Evolutionary conservation across 352 stramenopile species (phyloP).

Genomic region (Phytophthora cactorum): DNA sequence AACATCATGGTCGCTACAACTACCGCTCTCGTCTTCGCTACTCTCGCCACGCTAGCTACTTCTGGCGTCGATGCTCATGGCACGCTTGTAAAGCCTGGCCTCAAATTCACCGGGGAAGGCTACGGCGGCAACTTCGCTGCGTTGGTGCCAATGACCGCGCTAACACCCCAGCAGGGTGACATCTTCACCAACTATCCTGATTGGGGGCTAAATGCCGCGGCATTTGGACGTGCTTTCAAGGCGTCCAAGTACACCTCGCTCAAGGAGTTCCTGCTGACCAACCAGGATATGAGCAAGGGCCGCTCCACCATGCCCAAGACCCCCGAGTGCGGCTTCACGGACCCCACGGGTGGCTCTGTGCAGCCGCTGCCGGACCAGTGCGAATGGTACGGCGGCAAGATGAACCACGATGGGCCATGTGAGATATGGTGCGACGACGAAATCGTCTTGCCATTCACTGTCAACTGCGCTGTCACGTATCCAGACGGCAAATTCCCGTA

Average conservation of each 20-base stretch:
- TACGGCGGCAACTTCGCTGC: conserved; percentile 24
- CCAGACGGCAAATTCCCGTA: conserved; percentile 38
- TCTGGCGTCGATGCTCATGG: conserved; percentile 18
- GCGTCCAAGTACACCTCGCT: conserved; percentile 22
- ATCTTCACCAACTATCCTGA: conserved; percentile 27
- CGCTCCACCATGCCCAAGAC: conserved; percentile 28
- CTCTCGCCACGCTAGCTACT: background rate
- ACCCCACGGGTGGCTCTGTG: conserved; percentile 25
- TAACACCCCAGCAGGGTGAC: conserved; percentile 16
- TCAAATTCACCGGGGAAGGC: conserved; percentile 19
- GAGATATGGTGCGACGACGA: conserved; percentile 56
- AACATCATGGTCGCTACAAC: conserved; percentile 14
- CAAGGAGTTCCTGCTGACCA: conserved; percentile 23
- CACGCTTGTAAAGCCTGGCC: conserved; percentile 12
- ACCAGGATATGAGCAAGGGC: conserved; percentile 27
- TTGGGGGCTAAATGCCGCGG: conserved; percentile 14
- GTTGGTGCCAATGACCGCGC: conserved; percentile 12
- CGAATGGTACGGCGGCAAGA: conserved; percentile 41
- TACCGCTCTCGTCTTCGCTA: conserved; percentile 1
- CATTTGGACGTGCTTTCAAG: conserved; percentile 18
- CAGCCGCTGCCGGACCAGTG: conserved; percentile 34
- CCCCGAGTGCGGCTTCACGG: conserved; percentile 38
- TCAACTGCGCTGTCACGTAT: conserved; percentile 42
- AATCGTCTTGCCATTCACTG: conserved; percentile 44
- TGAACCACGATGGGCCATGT: conserved; percentile 49